Evolutionary conservation across 495 filamentous ascomycete genomes (phyloP).

Genomic region (Opeltia flavorubescens): DNA sequence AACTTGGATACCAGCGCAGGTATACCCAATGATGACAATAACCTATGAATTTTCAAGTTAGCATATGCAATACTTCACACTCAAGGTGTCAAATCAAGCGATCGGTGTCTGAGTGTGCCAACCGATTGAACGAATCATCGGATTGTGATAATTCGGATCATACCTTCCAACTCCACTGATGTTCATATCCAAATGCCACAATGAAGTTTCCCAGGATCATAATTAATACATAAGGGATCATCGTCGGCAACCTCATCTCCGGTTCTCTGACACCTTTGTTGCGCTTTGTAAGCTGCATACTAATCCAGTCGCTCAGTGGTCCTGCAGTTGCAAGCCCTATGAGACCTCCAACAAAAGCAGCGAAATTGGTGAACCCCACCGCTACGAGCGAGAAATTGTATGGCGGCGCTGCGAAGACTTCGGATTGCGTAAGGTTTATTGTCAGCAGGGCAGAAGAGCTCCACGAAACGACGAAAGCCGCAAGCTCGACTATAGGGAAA

Average conservation of each 20-base stretch:
- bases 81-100: neutral
- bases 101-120: neutral
- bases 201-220: conserved; percentile 46
- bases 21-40: conserved; percentile 39
- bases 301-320: conserved; percentile 44
- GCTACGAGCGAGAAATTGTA: conserved; percentile 38
- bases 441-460: conserved; percentile 44
- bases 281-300: conserved; percentile 37
- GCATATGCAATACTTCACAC: neutral
- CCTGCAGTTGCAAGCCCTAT: conserved; percentile 45
- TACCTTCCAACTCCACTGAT: conserved; percentile 41
- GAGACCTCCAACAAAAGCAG: conserved; percentile 32
- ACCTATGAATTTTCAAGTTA: conserved; percentile 10
- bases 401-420: conserved; percentile 44
- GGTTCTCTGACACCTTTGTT: conserved; percentile 55
- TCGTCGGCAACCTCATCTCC: conserved; percentile 51
- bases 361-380: conserved; percentile 38
- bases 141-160: no score
- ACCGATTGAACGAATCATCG: neutral
- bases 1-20: conserved; percentile 40
- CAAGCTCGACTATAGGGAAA: conserved; percentile 51
- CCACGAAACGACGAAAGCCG: conserved; percentile 46
- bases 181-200: conserved; percentile 44
- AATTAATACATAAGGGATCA: conserved; percentile 45
- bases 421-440: conserved; percentile 49